A percentile compares a stretch with the other conserved stretches of the same genome.
Conservation (phyloP, 441 rosid genomes). For the Populus tomentosa region DNA sequence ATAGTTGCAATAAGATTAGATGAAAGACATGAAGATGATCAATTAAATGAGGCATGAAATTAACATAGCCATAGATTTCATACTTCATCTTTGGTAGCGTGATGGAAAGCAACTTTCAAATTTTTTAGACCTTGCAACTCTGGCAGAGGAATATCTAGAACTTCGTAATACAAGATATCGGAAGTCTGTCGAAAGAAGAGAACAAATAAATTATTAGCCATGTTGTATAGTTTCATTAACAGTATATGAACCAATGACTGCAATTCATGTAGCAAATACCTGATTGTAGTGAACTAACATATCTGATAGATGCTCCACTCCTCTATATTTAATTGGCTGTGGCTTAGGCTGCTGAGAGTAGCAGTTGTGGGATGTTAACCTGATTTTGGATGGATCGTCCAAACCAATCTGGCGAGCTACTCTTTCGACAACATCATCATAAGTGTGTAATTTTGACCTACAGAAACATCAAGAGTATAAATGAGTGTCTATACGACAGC, state of each 20-base stretch:
- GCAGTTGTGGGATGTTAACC: too few species aligned
- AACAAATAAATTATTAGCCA: conserved; percentile 13
- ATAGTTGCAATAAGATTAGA: conserved; percentile 11
- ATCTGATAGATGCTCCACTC: too few species aligned
- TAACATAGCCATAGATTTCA: conserved; percentile 12
- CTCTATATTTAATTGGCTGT: too few species aligned
- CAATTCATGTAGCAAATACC: conserved; percentile 7
- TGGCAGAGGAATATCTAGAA: conserved; percentile 94
- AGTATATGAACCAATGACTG: conserved; percentile 9
- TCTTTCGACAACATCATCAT: too few species aligned
- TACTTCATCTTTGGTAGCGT: conserved; percentile 84
- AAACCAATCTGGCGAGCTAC: too few species aligned
- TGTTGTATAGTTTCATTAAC: not conserved
- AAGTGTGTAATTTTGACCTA: too few species aligned
- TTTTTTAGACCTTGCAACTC: conserved; percentile 92
- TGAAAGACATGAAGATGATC: conserved; percentile 2
- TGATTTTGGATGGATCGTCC: too few species aligned
- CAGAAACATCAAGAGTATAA: conserved; percentile 12
- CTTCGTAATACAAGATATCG: conserved; percentile 92
- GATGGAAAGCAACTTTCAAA: conserved; percentile 87
- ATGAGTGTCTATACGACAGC: conserved; percentile 15
- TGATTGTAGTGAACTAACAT: too few species aligned
- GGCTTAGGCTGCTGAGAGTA: too few species aligned
- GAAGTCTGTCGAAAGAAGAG: conserved; percentile 55
- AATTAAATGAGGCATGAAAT: conserved; percentile 2